Conservation (phyloP, 2,329 filamentous ascomycete species). For the Colletotrichum phormii region DNA sequence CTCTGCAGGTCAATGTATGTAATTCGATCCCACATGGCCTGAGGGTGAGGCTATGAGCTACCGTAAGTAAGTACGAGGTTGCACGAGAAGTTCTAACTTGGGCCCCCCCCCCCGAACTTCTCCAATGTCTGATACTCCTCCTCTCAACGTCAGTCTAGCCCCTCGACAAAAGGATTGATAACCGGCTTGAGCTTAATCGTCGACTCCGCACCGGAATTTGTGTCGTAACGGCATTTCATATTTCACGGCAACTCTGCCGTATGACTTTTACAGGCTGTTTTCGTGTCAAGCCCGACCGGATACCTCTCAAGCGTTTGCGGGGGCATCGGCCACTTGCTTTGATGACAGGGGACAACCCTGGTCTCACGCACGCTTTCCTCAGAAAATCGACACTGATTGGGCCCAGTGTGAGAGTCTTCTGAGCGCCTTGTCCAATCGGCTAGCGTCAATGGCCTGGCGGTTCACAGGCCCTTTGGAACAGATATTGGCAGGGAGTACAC, state of each 20-base stretch:
- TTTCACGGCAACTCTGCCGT: not conserved
- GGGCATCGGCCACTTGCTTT: not conserved
- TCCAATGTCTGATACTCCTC: not conserved
- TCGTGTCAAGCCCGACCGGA: not conserved
- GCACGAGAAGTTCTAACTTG: not conserved
- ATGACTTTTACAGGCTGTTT: conserved; percentile 2
- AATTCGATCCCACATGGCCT: not conserved
- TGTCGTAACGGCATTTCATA: not conserved
- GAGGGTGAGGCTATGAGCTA: not conserved
- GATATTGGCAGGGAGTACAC: conserved; percentile 24
- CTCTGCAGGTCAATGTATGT: not conserved
- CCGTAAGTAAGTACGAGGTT: not conserved
- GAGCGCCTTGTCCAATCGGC: not conserved
- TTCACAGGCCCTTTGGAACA: conserved; percentile 18
- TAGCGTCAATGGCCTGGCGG: conserved; percentile 8
- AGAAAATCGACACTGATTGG: conserved; percentile 18
- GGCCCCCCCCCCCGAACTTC: not conserved
- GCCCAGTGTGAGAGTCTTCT: conserved; percentile 1
- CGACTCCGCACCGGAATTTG: not conserved
- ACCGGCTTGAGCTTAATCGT: not conserved
- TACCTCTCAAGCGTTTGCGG: not conserved
- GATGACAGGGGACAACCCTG: not conserved
- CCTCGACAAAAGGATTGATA: not conserved
- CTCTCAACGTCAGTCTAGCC: not conserved
- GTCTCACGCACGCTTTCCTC: conserved; percentile 25